A percentile compares a stretch with the other conserved stretches of the same genome.
These are phyloP conservation scores for Prunus fruticosa DNA, from an alignment of 306 rosid genomes.

Conservation along the genomic window DNA sequence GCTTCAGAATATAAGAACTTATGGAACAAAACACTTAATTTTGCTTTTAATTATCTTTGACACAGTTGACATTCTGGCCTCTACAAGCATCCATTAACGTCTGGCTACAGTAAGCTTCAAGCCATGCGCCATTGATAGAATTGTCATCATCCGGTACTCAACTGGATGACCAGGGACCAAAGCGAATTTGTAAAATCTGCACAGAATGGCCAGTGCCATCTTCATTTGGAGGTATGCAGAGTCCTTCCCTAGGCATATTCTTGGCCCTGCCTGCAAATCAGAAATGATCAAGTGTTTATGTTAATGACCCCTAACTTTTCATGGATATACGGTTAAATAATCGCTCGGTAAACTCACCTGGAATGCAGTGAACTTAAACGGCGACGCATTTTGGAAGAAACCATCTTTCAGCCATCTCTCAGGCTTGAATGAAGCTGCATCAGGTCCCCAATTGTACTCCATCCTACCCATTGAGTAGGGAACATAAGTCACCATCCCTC, in stretches of 20 bases:
- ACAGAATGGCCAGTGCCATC: constrained; percentile 76
- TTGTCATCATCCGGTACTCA: constrained; percentile 87
- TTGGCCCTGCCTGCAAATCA: constrained; percentile 76
- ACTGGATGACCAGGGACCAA: constrained; percentile 68
- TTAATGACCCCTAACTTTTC: neutral
- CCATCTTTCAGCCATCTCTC: constrained; percentile 87
- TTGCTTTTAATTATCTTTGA: neutral
- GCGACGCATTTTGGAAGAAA: constrained; percentile 58
- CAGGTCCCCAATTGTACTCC: constrained; percentile 90
- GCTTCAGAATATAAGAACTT: neutral
- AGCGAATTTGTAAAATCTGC: constrained; percentile 77
- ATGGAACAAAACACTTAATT: constrained; percentile 1
- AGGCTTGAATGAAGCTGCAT: constrained; percentile 75
- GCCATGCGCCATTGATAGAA: constrained; percentile 86
- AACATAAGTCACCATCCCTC: constrained; percentile 95
- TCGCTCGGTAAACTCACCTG: constrained; percentile 43
- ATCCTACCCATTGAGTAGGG: constrained; percentile 98
- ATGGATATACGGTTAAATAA: neutral
- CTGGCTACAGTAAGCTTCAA: constrained; percentile 60
- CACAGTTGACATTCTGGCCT: neutral
- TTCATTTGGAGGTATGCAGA: constrained; percentile 97
- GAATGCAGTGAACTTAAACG: constrained; percentile 93
- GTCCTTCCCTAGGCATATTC: constrained; percentile 92
- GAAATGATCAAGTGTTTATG: neutral
- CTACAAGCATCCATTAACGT: constrained; percentile 26